These are phyloP conservation scores for Phyllosticta paracitricarpa DNA, from an alignment of 2,329 filamentous ascomycete species.

Conservation along the genomic window DNA sequence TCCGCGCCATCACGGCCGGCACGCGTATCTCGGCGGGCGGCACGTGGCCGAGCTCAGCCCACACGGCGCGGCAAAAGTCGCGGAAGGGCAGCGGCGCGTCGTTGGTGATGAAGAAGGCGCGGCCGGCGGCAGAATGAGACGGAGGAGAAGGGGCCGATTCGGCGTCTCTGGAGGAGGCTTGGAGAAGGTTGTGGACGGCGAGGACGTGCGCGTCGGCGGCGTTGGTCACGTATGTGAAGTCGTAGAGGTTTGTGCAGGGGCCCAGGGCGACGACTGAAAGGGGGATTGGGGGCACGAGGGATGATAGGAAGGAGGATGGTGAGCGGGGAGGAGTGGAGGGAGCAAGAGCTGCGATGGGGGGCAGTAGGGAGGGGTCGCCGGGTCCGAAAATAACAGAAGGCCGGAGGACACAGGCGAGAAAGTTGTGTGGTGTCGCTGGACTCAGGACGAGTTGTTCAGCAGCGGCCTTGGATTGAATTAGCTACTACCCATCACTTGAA, in stretches of 20 bases:
- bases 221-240: constrained; percentile 61
- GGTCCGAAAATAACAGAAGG: constrained; percentile 87
- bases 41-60: constrained; percentile 50
- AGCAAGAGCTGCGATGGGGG: constrained; percentile 64
- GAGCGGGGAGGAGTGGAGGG: constrained; percentile 28
- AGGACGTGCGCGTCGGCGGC: constrained; percentile 73
- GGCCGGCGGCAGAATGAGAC: constrained; percentile 48
- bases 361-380: constrained; percentile 68
- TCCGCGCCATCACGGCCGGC: constrained; percentile 39
- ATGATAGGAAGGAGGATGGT: background rate
- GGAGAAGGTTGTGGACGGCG: constrained; percentile 61
- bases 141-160: background rate
- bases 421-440: constrained; percentile 29
- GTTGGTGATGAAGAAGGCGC: constrained; percentile 87
- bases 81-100: constrained; percentile 83
- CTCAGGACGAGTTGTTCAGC: constrained; percentile 73
- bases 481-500: background rate
- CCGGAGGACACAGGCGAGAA: constrained; percentile 46
- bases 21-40: constrained; percentile 41
- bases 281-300: constrained; percentile 34
- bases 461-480: constrained; percentile 45
- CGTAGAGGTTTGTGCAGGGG: constrained; percentile 57
- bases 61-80: constrained; percentile 74
- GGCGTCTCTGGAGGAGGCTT: constrained; percentile 33
- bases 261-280: constrained; percentile 69